A percentile compares a stretch with the other conserved stretches of the same genome.
Conservation (phyloP, 2,329 filamentous ascomycete species). For the Sporothrix curviconia region DNA sequence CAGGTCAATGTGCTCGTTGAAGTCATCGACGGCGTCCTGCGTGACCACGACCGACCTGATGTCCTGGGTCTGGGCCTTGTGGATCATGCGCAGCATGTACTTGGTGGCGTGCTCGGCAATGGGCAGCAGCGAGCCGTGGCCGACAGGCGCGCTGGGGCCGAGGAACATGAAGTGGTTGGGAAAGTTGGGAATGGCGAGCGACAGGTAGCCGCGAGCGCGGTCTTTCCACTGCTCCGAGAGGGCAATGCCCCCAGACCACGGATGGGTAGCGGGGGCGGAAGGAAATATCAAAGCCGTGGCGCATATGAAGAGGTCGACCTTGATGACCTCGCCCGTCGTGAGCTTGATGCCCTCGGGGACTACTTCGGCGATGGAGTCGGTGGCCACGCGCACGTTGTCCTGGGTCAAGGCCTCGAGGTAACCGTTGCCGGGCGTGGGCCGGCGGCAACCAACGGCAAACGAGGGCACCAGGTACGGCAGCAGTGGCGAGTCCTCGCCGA, state of each 20-base stretch:
- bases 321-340: slow-evolving; percentile 37
- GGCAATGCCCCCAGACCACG: not conserved
- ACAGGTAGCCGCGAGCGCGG: not conserved
- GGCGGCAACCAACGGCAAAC: slow-evolving; percentile 56
- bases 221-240: not conserved
- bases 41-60: not conserved
- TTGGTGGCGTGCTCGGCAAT: not conserved
- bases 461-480: slow-evolving; percentile 37
- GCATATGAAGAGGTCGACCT: slow-evolving; percentile 27
- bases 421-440: slow-evolving; percentile 50
- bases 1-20: not conserved
- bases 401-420: slow-evolving; percentile 59
- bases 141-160: not conserved
- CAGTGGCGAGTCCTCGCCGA: slow-evolving; percentile 5
- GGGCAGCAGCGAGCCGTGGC: not conserved
- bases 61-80: not conserved
- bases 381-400: slow-evolving; percentile 49
- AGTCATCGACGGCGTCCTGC: not conserved
- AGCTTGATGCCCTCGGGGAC: slow-evolving; percentile 42
- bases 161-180: not conserved
- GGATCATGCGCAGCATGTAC: not conserved
- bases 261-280: not conserved
- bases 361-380: slow-evolving; percentile 37
- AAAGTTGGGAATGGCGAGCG: not conserved
- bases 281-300: not conserved